Evolutionary conservation across 2,329 filamentous ascomycete genomes (phyloP), one percentile per base, ranked within the genome.

Genomic region (Sclerotinia spermophila): DNA sequence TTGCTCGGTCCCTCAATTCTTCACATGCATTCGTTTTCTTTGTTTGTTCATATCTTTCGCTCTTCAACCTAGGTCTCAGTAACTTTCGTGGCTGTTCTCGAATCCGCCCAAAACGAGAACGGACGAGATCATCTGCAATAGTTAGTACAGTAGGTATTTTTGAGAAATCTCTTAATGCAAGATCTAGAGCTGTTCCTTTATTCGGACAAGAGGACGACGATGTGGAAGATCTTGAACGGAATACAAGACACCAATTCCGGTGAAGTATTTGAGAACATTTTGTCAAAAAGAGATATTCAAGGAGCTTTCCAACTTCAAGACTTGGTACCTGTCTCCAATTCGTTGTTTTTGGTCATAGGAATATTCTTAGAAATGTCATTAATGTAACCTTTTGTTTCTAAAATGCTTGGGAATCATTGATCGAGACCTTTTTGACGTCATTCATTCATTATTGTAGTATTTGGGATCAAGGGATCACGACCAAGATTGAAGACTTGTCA

Each of bases 381-480:
- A 58, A 33, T 11, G n/a, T 30, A 55, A 30, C 33, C 11, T 51
- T 51, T 58, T 24, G 55, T 21, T 10, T 59, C 4, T 6, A 5
- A 17, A 38, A n/a, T 38, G 40, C 27, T 58, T 58, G 30, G 33
- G 55, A 58, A 35, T n/a, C 10, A n/a, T 58, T 58, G 55, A 35
- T 62, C 60, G 27, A 48, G 60, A 48, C 60, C 60, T 62, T 62
- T 24, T 24, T 62, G 60, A 62, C 60, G 60, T 62, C 60, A 38
- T 38, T 40, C 24, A 15, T 35, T 62, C 60, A 38, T 38, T 40
- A 35, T 24, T 35, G 35, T 15, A 59, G 56, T 8, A 40, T 17
- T n/a, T 15, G 27, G 48, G 45, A 51, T 51, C 45, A 51, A 51
- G 48, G 48, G n/a, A 51, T 51, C n/a, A 7, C n/a, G 17, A 17